Percentiles rank a stretch among this genome's conserved stretches.
Conservation (phyloP, 805 yeast genomes). For the Pichia membranifaciens region DNA sequence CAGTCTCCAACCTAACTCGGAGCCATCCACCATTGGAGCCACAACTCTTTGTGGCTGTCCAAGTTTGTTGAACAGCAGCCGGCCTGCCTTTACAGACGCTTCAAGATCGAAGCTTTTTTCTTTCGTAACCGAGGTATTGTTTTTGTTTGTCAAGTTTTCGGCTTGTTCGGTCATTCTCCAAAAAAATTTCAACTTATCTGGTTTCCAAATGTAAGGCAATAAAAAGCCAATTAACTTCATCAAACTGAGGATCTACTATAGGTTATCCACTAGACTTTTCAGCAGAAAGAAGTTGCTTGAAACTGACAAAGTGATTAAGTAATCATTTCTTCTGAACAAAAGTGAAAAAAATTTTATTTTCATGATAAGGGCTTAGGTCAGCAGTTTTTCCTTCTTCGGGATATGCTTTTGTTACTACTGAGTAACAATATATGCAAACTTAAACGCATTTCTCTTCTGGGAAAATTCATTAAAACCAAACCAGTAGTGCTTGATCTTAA, state of each 20-base stretch:
- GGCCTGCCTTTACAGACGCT: slow-evolving; percentile 39
- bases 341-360: too few species aligned
- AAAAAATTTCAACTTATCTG: neutral
- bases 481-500: too few species aligned
- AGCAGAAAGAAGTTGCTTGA: too few species aligned
- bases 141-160: neutral
- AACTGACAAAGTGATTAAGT: too few species aligned
- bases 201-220: neutral
- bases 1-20: slow-evolving; percentile 92
- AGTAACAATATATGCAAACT: too few species aligned
- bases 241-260: neutral
- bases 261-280: too few species aligned
- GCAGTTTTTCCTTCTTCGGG: too few species aligned
- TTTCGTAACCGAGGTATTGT: neutral
- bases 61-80: slow-evolving; percentile 61
- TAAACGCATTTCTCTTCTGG: too few species aligned
- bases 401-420: too few species aligned
- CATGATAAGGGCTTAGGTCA: too few species aligned
- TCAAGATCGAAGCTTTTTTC: slow-evolving; percentile 12
- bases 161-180: neutral
- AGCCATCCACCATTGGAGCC: slow-evolving; percentile 98
- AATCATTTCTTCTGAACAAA: too few species aligned
- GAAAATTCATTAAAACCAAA: too few species aligned
- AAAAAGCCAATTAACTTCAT: neutral
- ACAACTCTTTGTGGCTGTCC: slow-evolving; percentile 79